Percentiles rank a stretch among this genome's conserved stretches.
These are phyloP conservation scores for Arthrobotrys sphaeroides DNA, from an alignment of 2,329 filamentous ascomycete species.

Conservation along the genomic window DNA sequence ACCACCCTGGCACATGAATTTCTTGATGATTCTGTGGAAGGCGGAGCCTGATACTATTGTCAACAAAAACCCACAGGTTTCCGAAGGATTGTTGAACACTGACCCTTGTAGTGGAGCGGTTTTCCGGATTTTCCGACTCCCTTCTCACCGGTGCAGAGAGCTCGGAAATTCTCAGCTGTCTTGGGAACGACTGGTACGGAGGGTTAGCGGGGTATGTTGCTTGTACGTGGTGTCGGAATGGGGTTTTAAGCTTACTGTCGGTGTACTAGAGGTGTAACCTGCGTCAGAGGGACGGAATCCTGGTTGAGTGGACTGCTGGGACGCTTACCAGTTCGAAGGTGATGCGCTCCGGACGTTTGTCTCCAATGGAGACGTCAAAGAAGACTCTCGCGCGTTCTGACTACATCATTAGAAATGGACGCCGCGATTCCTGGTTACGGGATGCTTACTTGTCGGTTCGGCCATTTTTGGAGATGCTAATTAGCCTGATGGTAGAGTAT, in stretches of 20 bases:
- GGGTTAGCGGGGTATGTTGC: slow-evolving; percentile 42
- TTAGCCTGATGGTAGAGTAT: background rate
- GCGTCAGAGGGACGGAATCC: slow-evolving; percentile 1
- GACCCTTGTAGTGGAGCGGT: slow-evolving; percentile 86
- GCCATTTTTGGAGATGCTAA: slow-evolving; percentile 16
- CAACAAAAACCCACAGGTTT: slow-evolving; percentile 64
- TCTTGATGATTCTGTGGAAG: slow-evolving; percentile 95
- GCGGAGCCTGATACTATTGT: slow-evolving; percentile 98
- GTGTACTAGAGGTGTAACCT: slow-evolving; percentile 61
- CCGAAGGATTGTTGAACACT: slow-evolving; percentile 31
- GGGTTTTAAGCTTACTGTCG: slow-evolving; percentile 62
- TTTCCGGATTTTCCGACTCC: slow-evolving; percentile 82
- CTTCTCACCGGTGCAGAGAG: slow-evolving; percentile 94
- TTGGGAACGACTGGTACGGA: slow-evolving; percentile 86
- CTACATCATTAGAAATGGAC: background rate
- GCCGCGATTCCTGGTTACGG: background rate
- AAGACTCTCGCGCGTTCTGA: slow-evolving; percentile 72
- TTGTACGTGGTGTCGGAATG: background rate
- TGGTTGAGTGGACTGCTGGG: slow-evolving; percentile 28
- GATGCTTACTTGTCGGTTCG: slow-evolving; percentile 35
- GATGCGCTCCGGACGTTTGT: slow-evolving; percentile 77
- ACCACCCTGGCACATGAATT: slow-evolving; percentile 95
- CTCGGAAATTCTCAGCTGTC: slow-evolving; percentile 96
- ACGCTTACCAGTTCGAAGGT: slow-evolving; percentile 80
- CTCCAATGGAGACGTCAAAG: slow-evolving; percentile 89